phyloP scores from a whole-genome alignment of 805 yeast species.

The Saccharomycopsis sp. region DNA sequence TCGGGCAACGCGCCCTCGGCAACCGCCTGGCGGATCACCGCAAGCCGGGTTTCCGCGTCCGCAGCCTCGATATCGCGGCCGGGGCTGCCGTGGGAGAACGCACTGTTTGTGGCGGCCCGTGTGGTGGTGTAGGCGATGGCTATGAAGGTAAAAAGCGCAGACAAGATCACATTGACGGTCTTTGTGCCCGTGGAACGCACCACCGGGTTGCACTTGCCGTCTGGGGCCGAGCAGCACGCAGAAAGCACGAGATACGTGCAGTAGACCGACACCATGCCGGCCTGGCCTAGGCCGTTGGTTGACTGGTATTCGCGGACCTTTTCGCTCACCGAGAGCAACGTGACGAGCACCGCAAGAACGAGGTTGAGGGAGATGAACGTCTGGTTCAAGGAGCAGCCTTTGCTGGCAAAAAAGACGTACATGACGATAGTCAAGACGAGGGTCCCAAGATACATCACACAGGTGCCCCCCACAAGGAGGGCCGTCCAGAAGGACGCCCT shows the following conservation, averaged over 20 bases:
- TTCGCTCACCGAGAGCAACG: slow-evolving; percentile 71
- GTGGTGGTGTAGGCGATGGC: slow-evolving; percentile 98
- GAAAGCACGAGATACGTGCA: slow-evolving; percentile 87
- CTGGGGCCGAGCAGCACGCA: slow-evolving; percentile 96
- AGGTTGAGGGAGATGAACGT: slow-evolving; percentile 78
- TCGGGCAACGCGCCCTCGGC: slow-evolving; percentile 93
- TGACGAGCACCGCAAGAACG: slow-evolving; percentile 53
- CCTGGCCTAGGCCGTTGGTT: slow-evolving; percentile 92
- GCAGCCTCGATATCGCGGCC: slow-evolving; percentile 37
- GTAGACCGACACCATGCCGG: slow-evolving; percentile 91
- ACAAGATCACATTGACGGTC: slow-evolving; percentile 77
- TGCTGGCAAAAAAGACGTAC: slow-evolving; percentile 75
- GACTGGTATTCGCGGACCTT: slow-evolving; percentile 88
- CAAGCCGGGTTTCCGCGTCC: slow-evolving; percentile 45
- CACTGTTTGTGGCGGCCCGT: slow-evolving; percentile 84
- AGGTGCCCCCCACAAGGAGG: slow-evolving; percentile 79
- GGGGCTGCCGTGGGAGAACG: slow-evolving; percentile 42
- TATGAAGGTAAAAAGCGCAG: slow-evolving; percentile 87
- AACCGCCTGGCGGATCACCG: slow-evolving; percentile 92
- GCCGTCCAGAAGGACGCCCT: slow-evolving; percentile 60
- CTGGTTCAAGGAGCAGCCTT: slow-evolving; percentile 83
- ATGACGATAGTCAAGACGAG: slow-evolving; percentile 67
- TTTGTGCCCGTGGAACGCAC: slow-evolving; percentile 86
- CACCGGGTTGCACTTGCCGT: slow-evolving; percentile 91
- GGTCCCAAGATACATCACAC: slow-evolving; percentile 72